Evolutionary conservation across 2,329 filamentous ascomycete genomes (phyloP).

Genomic region (Neocucurbitaria cava): DNA sequence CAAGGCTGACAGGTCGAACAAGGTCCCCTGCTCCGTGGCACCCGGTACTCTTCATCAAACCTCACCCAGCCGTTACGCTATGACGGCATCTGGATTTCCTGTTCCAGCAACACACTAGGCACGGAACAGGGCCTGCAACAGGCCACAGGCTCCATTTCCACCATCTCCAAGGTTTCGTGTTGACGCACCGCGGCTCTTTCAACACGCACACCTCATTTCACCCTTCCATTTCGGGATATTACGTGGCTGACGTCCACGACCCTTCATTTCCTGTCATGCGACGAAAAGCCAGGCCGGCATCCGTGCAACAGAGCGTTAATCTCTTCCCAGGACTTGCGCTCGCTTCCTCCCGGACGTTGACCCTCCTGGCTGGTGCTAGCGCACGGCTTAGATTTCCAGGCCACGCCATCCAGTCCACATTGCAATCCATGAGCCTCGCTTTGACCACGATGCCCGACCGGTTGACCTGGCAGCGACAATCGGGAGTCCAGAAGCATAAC

Average conservation of each 20-base stretch:
- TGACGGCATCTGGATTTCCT: conserved; percentile 40
- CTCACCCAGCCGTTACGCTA: conserved; percentile 27
- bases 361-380: conserved; percentile 43
- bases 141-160: conserved; percentile 24
- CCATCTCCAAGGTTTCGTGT: conserved; percentile 43
- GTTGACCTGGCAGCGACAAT: conserved; percentile 21
- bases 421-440: conserved; percentile 33
- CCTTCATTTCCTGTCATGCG: conserved; percentile 50
- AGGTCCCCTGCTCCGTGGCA: conserved; percentile 38
- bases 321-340: conserved; percentile 39
- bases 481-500: conserved; percentile 26
- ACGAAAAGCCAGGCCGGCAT: conserved; percentile 34
- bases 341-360: conserved; percentile 51
- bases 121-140: conserved; percentile 26
- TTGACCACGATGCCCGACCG: conserved; percentile 32
- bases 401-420: conserved; percentile 24
- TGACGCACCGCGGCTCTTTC: conserved; percentile 43
- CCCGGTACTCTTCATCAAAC: conserved; percentile 29
- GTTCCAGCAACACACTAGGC: conserved; percentile 34
- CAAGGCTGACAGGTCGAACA: conserved; percentile 46
- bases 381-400: conserved; percentile 33
- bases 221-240: conserved; percentile 38
- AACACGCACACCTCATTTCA: conserved; percentile 44
- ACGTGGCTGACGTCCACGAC: conserved; percentile 40
- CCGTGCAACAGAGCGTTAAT: conserved; percentile 46